A percentile compares a stretch with the other conserved stretches of the same genome.
Conservation (phyloP, 208 protist genomes). For the Trichomonas gallinae region DNA sequence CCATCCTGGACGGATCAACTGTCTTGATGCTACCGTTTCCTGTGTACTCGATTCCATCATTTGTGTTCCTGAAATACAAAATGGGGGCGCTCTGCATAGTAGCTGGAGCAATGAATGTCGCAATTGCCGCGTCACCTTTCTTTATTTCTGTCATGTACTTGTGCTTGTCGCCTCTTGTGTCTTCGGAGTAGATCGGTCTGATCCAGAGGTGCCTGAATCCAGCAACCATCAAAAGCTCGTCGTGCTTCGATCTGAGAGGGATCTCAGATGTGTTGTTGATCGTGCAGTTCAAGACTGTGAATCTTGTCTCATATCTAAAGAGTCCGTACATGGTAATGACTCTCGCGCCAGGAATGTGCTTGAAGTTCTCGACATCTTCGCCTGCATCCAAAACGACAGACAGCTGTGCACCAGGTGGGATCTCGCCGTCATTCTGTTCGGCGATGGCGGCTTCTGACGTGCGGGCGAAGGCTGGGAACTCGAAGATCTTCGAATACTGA, state of each 20-base stretch:
- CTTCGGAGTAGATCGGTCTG: background rate
- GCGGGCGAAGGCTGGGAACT: background rate
- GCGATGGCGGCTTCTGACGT: background rate
- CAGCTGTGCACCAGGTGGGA: background rate
- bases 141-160: background rate
- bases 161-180: background rate
- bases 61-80: background rate
- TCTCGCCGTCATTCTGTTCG: background rate
- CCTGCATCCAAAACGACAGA: background rate
- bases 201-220: constrained; percentile 6
- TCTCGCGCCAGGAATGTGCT: background rate
- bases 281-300: background rate
- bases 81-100: background rate
- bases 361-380: background rate
- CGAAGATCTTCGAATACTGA: background rate
- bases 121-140: background rate
- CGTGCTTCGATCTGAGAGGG: background rate
- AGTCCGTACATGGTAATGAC: background rate
- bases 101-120: constrained; percentile 11
- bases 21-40: background rate
- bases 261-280: background rate
- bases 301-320: background rate
- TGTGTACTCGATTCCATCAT: background rate
- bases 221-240: background rate
- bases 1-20: background rate